Evolutionary conservation across 2,329 filamentous ascomycete species (phyloP), one percentile per base, ranked within the genome.

Genomic region (Colletotrichum falcatum): DNA sequence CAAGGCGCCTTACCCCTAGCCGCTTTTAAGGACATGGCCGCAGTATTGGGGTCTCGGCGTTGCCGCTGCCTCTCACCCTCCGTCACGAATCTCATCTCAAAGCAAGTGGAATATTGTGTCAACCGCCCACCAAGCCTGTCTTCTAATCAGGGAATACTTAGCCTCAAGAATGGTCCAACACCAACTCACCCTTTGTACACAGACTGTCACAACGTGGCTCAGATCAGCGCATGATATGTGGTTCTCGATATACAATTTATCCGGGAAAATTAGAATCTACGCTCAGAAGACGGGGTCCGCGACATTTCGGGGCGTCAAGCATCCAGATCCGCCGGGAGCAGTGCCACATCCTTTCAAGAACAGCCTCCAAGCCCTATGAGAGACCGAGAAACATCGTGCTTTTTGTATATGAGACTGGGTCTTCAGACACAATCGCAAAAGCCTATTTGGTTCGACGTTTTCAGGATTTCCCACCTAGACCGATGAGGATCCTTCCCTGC

Each of bases 1-100:
- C 59, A 51, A 54, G 60, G 60, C 35, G 35, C 35, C 33, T 44
- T 44, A 20, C 23, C 30, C 60, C 44, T n/a, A 46, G 37, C 49
- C 35, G 35, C 35, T 54, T 39, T 26, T 18, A 16, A 8, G 9
- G 28, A 46, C 23, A 30, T 39, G 23, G 60, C 16, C 20, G 26
- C 20, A 42, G 60, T 23, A n/a, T 54, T n/a, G 23, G 35, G 11
- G 18, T 12, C 60, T 23, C 16, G 16, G n/a, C 2, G 23, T 18
- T 33, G 60, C 35, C 35, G 26, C 35, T 30, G 35, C 48, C 48
- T 20, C 48, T 39, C 30, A 37, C 35, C 35, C 20, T 51, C 46
- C n/a, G 33, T 53, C 18, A 20, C 33, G 8, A 9, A 53, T 33
- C 18, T 49, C 33, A 35, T 8, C 46, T 23, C 23, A 20, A 12